A percentile compares a stretch with the other conserved stretches of the same genome.
Conservation (phyloP, 176 grass and related monocot species). For the Oryza coarctata region DNA sequence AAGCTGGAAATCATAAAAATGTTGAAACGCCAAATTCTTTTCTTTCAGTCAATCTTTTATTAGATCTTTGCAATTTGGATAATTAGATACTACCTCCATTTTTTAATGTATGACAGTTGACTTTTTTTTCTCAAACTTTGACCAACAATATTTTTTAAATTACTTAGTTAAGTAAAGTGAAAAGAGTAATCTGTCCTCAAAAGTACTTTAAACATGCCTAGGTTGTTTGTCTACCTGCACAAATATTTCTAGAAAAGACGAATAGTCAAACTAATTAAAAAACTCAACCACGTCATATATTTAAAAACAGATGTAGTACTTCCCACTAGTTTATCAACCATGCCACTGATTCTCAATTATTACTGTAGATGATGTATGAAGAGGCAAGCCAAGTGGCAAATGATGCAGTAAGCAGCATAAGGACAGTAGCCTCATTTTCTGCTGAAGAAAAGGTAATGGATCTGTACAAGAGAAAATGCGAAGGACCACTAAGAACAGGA, state of each 20-base stretch:
- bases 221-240: too few relatives aligned
- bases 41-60: not conserved
- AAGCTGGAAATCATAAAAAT: not conserved
- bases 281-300: too few relatives aligned
- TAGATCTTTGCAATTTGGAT: not conserved
- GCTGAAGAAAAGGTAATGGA: constrained; percentile 78
- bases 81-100: too few relatives aligned
- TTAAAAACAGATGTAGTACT: too few relatives aligned
- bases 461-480: constrained; percentile 75
- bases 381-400: constrained; percentile 87
- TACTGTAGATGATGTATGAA: constrained; percentile 79
- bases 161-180: too few relatives aligned
- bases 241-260: too few relatives aligned
- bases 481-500: constrained; percentile 64
- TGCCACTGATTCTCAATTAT: constrained; percentile 6
- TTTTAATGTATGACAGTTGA: too few relatives aligned
- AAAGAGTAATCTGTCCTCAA: too few relatives aligned
- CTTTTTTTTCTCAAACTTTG: too few relatives aligned
- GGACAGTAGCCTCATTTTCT: constrained; percentile 90
- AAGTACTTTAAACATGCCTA: too few relatives aligned
- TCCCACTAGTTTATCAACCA: not conserved
- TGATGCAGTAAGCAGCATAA: constrained; percentile 81
- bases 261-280: too few relatives aligned
- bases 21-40: not conserved
- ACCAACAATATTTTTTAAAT: too few relatives aligned